Conservation (phyloP, 768 basidiomycete genomes). For the Boletales sp. region DNA sequence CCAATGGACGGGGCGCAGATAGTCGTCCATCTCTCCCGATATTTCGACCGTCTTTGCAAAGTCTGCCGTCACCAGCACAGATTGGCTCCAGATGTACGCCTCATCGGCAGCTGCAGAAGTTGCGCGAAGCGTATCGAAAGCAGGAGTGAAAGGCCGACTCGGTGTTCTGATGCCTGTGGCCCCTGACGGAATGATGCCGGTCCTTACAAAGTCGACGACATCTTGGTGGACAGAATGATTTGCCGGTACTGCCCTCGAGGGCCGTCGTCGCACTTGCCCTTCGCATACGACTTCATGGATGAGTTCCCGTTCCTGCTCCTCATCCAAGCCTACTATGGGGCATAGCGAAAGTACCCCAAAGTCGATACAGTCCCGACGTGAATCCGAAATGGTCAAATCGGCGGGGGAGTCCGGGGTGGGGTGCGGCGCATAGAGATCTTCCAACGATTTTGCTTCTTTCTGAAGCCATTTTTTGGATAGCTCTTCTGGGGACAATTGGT, state of each 20-base stretch:
- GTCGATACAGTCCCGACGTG: background rate
- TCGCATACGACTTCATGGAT: background rate
- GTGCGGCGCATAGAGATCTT: constrained; percentile 30
- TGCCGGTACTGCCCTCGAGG: constrained; percentile 26
- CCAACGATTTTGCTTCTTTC: constrained; percentile 35
- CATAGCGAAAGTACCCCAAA: background rate
- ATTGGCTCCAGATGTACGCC: constrained; percentile 13
- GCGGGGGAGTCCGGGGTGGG: constrained; percentile 17
- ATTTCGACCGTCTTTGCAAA: constrained; percentile 10
- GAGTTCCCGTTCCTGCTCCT: background rate
- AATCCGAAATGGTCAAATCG: background rate
- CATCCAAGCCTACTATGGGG: background rate
- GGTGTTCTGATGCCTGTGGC: too few relatives aligned
- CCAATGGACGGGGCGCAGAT: constrained; percentile 42
- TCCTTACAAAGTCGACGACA: constrained; percentile 11
- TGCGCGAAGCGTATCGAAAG: constrained; percentile 9
- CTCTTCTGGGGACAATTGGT: background rate
- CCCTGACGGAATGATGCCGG: constrained; percentile 22
- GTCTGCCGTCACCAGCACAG: constrained; percentile 14
- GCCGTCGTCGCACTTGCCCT: constrained; percentile 12
- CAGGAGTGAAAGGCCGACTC: constrained; percentile 17
- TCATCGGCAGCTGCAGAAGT: constrained; percentile 16
- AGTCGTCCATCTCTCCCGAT: constrained; percentile 24
- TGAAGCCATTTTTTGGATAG: constrained; percentile 34
- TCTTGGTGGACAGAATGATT: background rate